These are phyloP conservation scores for Paxillus involutus DNA, from an alignment of 768 basidiomycete species.

Conservation along the genomic window DNA sequence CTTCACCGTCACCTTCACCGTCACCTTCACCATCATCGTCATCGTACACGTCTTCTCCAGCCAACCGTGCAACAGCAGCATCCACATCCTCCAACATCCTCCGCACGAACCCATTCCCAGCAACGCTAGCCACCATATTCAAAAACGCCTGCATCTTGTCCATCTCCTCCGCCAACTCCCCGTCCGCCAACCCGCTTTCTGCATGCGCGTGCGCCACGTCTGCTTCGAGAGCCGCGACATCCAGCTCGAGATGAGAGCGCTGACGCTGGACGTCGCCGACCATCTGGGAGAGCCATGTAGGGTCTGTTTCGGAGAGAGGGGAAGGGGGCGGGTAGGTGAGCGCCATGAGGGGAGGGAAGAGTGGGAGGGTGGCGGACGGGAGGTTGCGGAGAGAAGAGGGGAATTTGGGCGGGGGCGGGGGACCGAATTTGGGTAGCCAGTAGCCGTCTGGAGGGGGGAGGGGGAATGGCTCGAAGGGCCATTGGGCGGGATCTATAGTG, in stretches of 20 bases:
- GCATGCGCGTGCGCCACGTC: slow-evolving; percentile 23
- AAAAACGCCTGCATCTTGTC: slow-evolving; percentile 25
- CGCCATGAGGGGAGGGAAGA: slow-evolving; percentile 28
- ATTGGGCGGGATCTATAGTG: slow-evolving; percentile 9
- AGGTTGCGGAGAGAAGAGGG: background rate
- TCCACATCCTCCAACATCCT: slow-evolving; percentile 22
- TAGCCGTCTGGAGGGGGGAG: slow-evolving; percentile 24
- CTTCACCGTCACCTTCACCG: background rate
- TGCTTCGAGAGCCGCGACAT: slow-evolving; percentile 12
- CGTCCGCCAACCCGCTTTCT: slow-evolving; percentile 27
- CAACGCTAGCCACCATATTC: slow-evolving; percentile 21
- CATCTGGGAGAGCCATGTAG: slow-evolving; percentile 28
- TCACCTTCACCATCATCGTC: background rate
- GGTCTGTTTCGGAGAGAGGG: slow-evolving; percentile 25
- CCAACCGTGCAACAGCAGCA: slow-evolving; percentile 13
- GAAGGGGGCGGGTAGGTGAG: slow-evolving; percentile 27
- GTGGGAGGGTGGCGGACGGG: background rate
- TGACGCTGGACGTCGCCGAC: slow-evolving; percentile 25
- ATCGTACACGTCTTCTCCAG: background rate
- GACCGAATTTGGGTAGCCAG: slow-evolving; percentile 24
- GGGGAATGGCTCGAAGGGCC: slow-evolving; percentile 30
- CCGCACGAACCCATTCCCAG: slow-evolving; percentile 27
- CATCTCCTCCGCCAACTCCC: slow-evolving; percentile 24
- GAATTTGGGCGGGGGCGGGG: slow-evolving; percentile 7
- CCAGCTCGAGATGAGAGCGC: slow-evolving; percentile 17